Base-by-base conservation (phyloP, 345 rosid genomes). In the Moricandia moricandioides region DNA sequence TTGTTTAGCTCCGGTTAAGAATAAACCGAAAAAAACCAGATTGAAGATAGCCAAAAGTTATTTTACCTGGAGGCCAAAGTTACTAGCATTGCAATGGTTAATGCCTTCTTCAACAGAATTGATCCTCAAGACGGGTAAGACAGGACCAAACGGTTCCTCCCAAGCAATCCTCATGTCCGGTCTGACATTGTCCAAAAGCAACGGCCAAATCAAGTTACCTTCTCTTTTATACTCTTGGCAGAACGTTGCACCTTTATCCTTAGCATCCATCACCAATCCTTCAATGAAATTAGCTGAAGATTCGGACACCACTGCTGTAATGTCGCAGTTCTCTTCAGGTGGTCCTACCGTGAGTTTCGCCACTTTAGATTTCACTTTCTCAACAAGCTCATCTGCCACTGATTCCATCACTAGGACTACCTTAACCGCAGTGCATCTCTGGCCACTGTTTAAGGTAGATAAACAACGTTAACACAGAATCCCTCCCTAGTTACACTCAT, bases 71-170 rank as follows among this genome's bases (percentile, higher is more conserved):
- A 95, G 97, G 11, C 98, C 99, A 14, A 95, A 95, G 72, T 92
- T 95, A 81, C 99, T 95, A 17, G 99, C 97, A 83, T 95, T 95
- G 88, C 99, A 95, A 72, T 95, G 99, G 78, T 95, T 87, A 62
- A 95, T 89, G 17, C 99, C 99, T 88, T 95, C 98, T 71, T 95
- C 99, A 8, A 89, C 74, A 1, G 98, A 86, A 52, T 58, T 79
- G 73, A 92, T 95, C 81, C 98, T 83, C 6, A 95, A 75, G 12
- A 95, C 96, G 0, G 99, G 99, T 34, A 95, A 49, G 67, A 95
- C 84, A 0, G 99, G 99, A n/a, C 99, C 99, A 2, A 95, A 95
- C 0, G 99, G 99, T 73, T 95, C 99, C 78, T 95, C 99, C 99
- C 99, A 95, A 0, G 99, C 99, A 0, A 95, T 92, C 83, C 99